Evolutionary conservation across 2,329 filamentous ascomycete genomes (phyloP).

Genomic region (Trichoderma breve): DNA sequence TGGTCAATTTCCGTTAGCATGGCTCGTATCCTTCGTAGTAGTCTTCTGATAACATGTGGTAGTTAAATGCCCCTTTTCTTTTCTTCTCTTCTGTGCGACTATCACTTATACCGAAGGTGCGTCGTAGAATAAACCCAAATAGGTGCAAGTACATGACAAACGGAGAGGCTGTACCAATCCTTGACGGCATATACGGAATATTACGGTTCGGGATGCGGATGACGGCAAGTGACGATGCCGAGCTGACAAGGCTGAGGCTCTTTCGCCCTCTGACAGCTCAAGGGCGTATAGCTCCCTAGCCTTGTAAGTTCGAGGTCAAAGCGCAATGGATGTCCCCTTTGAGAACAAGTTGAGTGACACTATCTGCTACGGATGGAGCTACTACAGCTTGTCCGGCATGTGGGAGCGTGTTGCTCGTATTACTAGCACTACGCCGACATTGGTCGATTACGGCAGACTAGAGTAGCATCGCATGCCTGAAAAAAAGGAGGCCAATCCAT

Average conservation of each 20-base stretch:
- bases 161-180: background rate
- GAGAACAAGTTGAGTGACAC: background rate
- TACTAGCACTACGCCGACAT: constrained; percentile 1
- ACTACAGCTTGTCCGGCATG: background rate
- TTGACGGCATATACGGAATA: background rate
- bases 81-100: too few species aligned
- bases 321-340: background rate
- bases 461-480: constrained; percentile 13
- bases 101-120: background rate
- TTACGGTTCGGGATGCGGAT: background rate
- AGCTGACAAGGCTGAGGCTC: constrained; percentile 4
- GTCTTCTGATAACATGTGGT: background rate
- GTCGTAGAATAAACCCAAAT: background rate
- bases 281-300: background rate
- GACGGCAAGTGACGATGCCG: background rate
- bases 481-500: constrained; percentile 15
- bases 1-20: background rate
- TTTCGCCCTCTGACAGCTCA: background rate
- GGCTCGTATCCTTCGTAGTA: background rate
- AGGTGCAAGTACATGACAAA: background rate
- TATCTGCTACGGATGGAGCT: background rate
- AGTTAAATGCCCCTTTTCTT: background rate
- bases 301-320: background rate
- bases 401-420: constrained; percentile 4
- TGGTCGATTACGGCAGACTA: constrained; percentile 12